Conservation (phyloP, 805 yeast genomes). For the Allodekkera sacchari region DNA sequence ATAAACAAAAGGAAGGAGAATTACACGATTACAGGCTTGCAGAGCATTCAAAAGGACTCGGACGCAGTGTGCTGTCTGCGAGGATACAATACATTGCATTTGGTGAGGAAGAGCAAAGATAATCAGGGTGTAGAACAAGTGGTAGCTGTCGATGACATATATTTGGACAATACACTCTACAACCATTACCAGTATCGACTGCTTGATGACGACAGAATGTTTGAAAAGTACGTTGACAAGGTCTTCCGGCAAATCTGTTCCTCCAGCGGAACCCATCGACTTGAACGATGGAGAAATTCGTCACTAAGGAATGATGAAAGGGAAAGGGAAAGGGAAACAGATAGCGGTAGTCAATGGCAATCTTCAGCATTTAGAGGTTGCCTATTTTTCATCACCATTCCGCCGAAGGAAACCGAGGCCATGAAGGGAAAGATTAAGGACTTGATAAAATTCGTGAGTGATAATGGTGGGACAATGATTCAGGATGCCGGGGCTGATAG, state of each 20-base stretch:
- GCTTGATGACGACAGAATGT: constrained; percentile 9
- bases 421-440: constrained; percentile 21
- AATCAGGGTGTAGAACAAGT: constrained; percentile 3
- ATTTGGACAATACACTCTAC: constrained; percentile 3
- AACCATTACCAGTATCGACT: constrained; percentile 7
- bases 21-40: constrained; percentile 12
- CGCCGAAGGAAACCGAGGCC: constrained; percentile 38
- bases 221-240: constrained; percentile 7
- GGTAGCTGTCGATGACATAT: constrained; percentile 5
- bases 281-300: not conserved
- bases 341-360: not conserved
- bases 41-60: not conserved
- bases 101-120: constrained; percentile 2
- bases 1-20: constrained; percentile 2
- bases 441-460: not conserved
- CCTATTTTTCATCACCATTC: constrained; percentile 29
- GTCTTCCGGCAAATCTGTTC: not conserved
- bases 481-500: not conserved
- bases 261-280: not conserved
- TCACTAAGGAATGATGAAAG: constrained; percentile 2
- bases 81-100: constrained; percentile 7
- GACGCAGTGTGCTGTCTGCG: constrained; percentile 5
- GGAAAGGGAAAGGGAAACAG: not conserved
- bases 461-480: constrained; percentile 3
- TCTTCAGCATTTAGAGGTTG: constrained; percentile 26